Evolutionary conservation across 441 rosid species (phyloP).

Genomic region (Populus tomentosa): DNA sequence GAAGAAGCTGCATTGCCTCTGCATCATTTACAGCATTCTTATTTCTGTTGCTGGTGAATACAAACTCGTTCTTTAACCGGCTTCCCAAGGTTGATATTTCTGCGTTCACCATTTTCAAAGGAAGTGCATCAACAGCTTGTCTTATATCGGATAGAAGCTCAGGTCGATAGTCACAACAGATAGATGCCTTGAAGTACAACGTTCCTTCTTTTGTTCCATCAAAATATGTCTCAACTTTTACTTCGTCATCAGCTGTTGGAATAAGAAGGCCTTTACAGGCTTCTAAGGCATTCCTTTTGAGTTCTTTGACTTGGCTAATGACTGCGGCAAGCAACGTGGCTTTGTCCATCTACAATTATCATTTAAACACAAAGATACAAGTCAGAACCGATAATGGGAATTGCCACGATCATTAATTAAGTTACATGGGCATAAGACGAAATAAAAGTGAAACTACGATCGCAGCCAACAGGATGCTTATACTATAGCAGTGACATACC

Average conservation of each 20-base stretch:
- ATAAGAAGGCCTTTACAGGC: constrained; percentile 43
- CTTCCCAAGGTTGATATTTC: constrained; percentile 51
- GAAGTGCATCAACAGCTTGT: constrained; percentile 45
- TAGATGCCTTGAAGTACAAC: constrained; percentile 40
- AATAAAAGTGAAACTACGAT: neutral
- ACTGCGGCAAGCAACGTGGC: constrained; percentile 71
- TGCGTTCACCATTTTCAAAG: constrained; percentile 33
- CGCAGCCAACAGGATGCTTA: constrained; percentile 3
- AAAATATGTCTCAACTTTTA: constrained; percentile 37
- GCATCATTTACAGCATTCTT: constrained; percentile 12
- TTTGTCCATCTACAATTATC: constrained; percentile 56
- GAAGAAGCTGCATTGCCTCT: constrained; percentile 17
- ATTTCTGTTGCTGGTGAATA: constrained; percentile 25
- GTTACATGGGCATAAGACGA: neutral
- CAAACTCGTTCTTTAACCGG: constrained; percentile 41
- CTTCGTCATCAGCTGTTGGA: constrained; percentile 54
- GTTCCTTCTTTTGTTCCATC: constrained; percentile 25
- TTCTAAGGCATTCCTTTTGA: constrained; percentile 44
- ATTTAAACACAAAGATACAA: neutral
- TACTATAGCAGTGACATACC: constrained; percentile 18
- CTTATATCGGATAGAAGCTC: constrained; percentile 42
- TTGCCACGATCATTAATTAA: neutral
- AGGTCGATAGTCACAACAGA: constrained; percentile 58
- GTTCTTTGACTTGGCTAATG: constrained; percentile 46
- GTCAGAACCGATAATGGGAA: neutral